Percentiles rank a stretch among this genome's conserved stretches.
Conservation (phyloP, 2,329 filamentous ascomycete genomes). For the Sporothrix inflata region DNA sequence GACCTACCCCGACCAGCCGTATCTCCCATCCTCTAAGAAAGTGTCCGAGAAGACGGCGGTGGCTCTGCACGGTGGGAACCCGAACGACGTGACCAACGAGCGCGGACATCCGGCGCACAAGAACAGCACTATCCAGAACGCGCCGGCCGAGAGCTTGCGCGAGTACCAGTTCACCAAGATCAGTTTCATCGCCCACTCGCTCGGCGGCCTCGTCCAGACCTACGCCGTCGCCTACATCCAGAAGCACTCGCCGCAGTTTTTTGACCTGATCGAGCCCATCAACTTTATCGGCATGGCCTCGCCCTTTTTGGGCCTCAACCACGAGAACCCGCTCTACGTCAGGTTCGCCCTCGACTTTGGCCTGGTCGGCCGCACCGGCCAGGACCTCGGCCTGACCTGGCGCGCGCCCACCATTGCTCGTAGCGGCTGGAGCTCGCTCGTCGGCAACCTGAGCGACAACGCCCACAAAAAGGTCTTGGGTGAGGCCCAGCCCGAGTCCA, state of each 20-base stretch:
- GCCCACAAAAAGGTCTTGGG: conserved; percentile 60
- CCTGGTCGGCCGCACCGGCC: conserved; percentile 90
- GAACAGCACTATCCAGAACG: conserved; percentile 56
- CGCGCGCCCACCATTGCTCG: conserved; percentile 81
- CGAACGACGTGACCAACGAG: not conserved
- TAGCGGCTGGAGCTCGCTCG: conserved; percentile 86
- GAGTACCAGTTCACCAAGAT: conserved; percentile 90
- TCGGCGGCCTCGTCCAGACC: conserved; percentile 87
- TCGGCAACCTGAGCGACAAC: conserved; percentile 77
- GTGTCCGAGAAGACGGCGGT: conserved; percentile 48
- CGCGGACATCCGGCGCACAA: conserved; percentile 44
- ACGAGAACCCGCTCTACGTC: conserved; percentile 96
- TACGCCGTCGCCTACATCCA: conserved; percentile 97
- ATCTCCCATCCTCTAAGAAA: conserved; percentile 65
- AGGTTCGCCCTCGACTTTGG: conserved; percentile 97
- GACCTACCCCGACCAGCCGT: conserved; percentile 93
- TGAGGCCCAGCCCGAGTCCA: conserved; percentile 74
- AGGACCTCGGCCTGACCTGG: conserved; percentile 95
- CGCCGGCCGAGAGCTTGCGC: conserved; percentile 43
- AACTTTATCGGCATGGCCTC: conserved; percentile 90
- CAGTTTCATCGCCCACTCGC: conserved; percentile 89
- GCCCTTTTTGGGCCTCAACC: conserved; percentile 87
- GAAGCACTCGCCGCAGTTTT: conserved; percentile 91
- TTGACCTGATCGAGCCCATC: conserved; percentile 79
- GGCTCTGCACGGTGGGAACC: conserved; percentile 37